Percentiles rank a stretch among this genome's conserved stretches.
Evolutionary conservation across 805 yeast species (phyloP).

Genomic region (Yamadazyma philogaea): DNA sequence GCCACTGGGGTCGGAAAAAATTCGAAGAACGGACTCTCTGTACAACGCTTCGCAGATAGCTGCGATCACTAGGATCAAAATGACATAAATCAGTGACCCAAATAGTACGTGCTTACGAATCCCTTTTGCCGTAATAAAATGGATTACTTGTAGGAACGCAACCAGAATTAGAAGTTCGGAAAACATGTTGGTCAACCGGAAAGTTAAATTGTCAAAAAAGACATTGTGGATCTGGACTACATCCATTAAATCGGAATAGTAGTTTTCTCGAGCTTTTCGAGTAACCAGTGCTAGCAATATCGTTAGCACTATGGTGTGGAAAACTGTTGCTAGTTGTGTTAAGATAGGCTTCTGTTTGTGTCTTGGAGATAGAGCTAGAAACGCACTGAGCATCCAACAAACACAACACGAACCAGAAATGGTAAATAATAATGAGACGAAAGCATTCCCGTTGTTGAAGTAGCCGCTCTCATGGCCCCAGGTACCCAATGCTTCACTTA

Average conservation of each 20-base stretch:
- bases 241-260: conserved; percentile 52
- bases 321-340: conserved; percentile 55
- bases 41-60: conserved; percentile 9
- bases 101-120: conserved; percentile 3
- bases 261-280: conserved; percentile 47
- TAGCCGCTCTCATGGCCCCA: conserved; percentile 14
- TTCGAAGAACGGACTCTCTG: background rate
- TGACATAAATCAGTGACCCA: conserved; percentile 4
- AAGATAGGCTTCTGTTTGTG: conserved; percentile 54
- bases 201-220: conserved; percentile 36
- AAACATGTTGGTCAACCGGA: conserved; percentile 39
- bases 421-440: conserved; percentile 49
- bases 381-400: conserved; percentile 66
- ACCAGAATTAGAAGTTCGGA: conserved; percentile 44
- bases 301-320: conserved; percentile 54
- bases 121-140: conserved; percentile 21
- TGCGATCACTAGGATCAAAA: conserved; percentile 4
- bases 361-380: conserved; percentile 49
- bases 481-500: background rate
- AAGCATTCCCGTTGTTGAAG: conserved; percentile 36
- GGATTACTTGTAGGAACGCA: conserved; percentile 54
- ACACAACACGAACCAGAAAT: conserved; percentile 54
- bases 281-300: conserved; percentile 48
- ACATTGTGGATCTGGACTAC: conserved; percentile 35
- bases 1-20: background rate